Evolutionary conservation across 495 filamentous ascomycete species (phyloP).

Genomic region (Stereocaulon alpinum): DNA sequence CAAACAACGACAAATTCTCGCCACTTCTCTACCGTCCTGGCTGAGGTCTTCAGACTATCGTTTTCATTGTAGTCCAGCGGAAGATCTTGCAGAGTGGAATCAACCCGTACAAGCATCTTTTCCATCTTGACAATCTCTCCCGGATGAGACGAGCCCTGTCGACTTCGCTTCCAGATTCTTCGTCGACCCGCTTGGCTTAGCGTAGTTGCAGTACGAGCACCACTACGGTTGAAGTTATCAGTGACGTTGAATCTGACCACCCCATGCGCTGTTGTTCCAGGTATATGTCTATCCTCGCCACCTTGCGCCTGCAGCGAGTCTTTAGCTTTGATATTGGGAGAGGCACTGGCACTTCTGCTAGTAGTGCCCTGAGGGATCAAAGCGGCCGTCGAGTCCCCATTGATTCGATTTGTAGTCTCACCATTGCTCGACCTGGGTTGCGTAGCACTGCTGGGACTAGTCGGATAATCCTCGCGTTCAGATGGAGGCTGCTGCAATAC

Average conservation of each 20-base stretch:
- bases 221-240: slow-evolving; percentile 33
- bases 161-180: slow-evolving; percentile 32
- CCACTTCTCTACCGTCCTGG: slow-evolving; percentile 57
- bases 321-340: background rate
- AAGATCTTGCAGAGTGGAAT: slow-evolving; percentile 44
- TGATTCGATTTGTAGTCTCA: background rate
- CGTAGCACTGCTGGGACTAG: background rate
- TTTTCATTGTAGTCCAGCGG: slow-evolving; percentile 60
- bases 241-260: slow-evolving; percentile 37
- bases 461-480: slow-evolving; percentile 2
- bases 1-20: slow-evolving; percentile 63
- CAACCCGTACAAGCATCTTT: slow-evolving; percentile 61
- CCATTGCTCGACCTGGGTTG: slow-evolving; percentile 1
- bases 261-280: slow-evolving; percentile 12
- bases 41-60: slow-evolving; percentile 49
- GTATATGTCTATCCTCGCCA: background rate
- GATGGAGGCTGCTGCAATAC: background rate
- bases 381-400: slow-evolving; percentile 8
- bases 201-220: slow-evolving; percentile 27
- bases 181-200: slow-evolving; percentile 31
- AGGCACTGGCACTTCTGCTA: background rate
- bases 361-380: background rate
- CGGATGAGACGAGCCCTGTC: slow-evolving; percentile 36
- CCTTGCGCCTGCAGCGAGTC: background rate
- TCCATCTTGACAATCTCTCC: slow-evolving; percentile 66